Percentiles rank a stretch among this genome's conserved stretches.
These are phyloP conservation scores for Phoma sp. DNA, from an alignment of 2,329 filamentous ascomycete species.

Conservation along the genomic window DNA sequence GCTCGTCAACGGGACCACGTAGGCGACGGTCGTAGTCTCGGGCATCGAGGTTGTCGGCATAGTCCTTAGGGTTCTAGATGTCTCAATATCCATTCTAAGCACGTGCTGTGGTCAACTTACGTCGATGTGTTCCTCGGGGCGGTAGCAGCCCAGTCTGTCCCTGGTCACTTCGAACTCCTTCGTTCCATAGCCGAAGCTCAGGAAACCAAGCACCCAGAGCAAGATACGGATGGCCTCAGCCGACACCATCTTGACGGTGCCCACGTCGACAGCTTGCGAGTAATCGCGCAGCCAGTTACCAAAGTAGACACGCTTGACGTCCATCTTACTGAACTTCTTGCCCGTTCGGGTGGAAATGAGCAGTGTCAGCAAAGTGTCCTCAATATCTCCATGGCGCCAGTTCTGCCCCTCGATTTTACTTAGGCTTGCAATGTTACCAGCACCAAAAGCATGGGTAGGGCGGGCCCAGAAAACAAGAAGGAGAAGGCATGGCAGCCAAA, in stretches of 20 bases:
- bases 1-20: constrained; percentile 80
- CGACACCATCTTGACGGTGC: constrained; percentile 87
- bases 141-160: constrained; percentile 79
- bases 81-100: constrained; percentile 8
- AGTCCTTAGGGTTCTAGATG: constrained; percentile 58
- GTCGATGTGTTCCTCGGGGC: constrained; percentile 76
- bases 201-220: constrained; percentile 86
- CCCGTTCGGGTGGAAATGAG: constrained; percentile 67
- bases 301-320: constrained; percentile 90
- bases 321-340: constrained; percentile 88
- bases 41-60: constrained; percentile 87
- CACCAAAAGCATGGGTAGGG: constrained; percentile 79
- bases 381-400: constrained; percentile 74
- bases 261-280: constrained; percentile 91
- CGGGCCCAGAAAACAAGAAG: constrained; percentile 69
- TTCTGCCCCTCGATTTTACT: constrained; percentile 84
- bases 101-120: constrained; percentile 16
- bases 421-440: constrained; percentile 84
- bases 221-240: constrained; percentile 89
- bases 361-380: constrained; percentile 82
- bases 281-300: constrained; percentile 96
- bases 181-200: constrained; percentile 84
- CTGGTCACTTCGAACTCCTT: constrained; percentile 85
- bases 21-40: constrained; percentile 80
- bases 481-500: constrained; percentile 50